Percentiles rank a stretch among this genome's conserved stretches.
Evolutionary conservation across 306 rosid genomes (phyloP).

Genomic region (Hippophae gyantsensis): DNA sequence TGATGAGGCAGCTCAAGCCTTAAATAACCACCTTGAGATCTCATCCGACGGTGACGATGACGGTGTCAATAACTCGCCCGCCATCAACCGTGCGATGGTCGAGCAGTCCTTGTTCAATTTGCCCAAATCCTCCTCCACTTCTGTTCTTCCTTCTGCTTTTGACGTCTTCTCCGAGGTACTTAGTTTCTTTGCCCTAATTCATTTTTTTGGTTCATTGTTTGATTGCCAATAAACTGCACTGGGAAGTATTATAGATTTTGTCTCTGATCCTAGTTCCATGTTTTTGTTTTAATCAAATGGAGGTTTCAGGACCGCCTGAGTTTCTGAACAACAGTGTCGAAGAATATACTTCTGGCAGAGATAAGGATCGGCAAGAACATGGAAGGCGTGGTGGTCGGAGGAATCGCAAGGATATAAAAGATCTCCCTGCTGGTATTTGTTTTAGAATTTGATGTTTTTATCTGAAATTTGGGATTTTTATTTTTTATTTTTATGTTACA

Average conservation of each 20-base stretch:
- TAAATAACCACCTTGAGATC: slow-evolving; percentile 8
- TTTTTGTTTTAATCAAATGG: slow-evolving; percentile 1
- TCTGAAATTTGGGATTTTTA: not conserved
- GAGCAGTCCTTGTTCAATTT: slow-evolving; percentile 58
- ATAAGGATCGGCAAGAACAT: slow-evolving; percentile 44
- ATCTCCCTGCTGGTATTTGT: slow-evolving; percentile 53
- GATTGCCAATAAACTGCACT: not conserved
- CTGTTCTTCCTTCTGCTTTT: slow-evolving; percentile 79
- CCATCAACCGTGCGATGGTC: slow-evolving; percentile 32
- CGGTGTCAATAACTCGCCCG: slow-evolving; percentile 6
- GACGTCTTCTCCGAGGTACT: slow-evolving; percentile 85
- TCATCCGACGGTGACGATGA: slow-evolving; percentile 29
- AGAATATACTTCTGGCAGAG: slow-evolving; percentile 32
- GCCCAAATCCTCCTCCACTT: slow-evolving; percentile 40
- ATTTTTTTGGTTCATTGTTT: not conserved
- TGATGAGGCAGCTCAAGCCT: slow-evolving; percentile 2
- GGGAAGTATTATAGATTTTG: not conserved
- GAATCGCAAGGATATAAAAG: slow-evolving; percentile 60
- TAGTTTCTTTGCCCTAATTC: not conserved
- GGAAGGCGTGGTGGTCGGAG: slow-evolving; percentile 39
- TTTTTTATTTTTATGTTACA: not conserved
- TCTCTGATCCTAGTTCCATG: not conserved
- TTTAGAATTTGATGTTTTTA: not conserved
- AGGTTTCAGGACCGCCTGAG: slow-evolving; percentile 84
- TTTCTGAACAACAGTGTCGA: slow-evolving; percentile 73